A percentile compares a stretch with the other conserved stretches of the same genome.
Evolutionary conservation across 768 basidiomycete genomes (phyloP).

Genomic region (Trametes meyenii): DNA sequence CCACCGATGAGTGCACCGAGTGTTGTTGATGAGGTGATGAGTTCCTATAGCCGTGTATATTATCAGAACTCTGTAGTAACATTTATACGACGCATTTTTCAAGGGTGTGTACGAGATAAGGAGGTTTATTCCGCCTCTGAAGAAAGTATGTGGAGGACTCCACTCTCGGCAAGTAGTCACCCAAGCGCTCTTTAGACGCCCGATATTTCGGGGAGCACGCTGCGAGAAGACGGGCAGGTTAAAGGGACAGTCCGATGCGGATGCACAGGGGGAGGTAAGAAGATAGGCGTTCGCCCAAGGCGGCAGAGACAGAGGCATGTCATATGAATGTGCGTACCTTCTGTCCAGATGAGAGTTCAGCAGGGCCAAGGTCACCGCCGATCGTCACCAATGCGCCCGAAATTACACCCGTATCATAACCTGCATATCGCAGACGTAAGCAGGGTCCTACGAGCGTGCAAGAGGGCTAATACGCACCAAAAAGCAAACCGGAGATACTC

Average conservation of each 20-base stretch:
- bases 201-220: no score
- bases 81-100: no score
- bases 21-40: conserved; percentile 80
- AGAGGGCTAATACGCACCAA: conserved; percentile 50
- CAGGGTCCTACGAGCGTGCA: background rate
- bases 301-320: no score
- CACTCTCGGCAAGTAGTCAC: no score
- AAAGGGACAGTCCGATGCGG: no score
- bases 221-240: no score
- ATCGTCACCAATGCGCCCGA: conserved; percentile 82
- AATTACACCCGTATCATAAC: conserved; percentile 82
- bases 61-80: no score
- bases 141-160: no score
- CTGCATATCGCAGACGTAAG: conserved; percentile 36
- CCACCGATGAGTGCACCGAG: conserved; percentile 79
- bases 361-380: conserved; percentile 62
- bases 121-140: no score
- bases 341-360: conserved; percentile 58
- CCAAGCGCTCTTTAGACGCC: no score
- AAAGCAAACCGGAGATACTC: conserved; percentile 76
- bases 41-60: conserved; percentile 46
- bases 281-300: background rate
- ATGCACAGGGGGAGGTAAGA: no score
- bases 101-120: no score
- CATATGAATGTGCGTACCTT: conserved; percentile 45